Percentiles rank a stretch among this genome's conserved stretches.
These are phyloP conservation scores for Neocatenulostroma microsporum DNA, from an alignment of 2,329 filamentous ascomycete genomes.

Conservation along the genomic window DNA sequence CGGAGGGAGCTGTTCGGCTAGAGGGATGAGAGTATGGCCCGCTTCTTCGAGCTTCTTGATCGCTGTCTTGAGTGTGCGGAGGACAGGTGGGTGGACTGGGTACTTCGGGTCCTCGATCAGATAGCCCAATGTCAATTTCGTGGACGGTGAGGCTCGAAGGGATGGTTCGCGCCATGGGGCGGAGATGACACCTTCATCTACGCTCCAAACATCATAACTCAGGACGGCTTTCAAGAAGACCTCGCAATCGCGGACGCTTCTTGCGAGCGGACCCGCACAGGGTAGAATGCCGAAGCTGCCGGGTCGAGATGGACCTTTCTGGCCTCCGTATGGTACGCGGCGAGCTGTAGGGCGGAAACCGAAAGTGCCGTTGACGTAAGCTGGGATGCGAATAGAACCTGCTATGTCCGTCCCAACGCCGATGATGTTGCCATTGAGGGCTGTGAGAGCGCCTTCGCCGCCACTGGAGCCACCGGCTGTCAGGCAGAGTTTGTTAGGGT, in stretches of 20 bases:
- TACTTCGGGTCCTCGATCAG: slow-evolving; percentile 41
- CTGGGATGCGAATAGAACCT: slow-evolving; percentile 66
- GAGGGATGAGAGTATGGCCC: slow-evolving; percentile 40
- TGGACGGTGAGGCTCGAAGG: slow-evolving; percentile 12
- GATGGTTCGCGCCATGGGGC: slow-evolving; percentile 40
- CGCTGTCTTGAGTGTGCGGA: slow-evolving; percentile 38
- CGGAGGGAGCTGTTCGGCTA: slow-evolving; percentile 22
- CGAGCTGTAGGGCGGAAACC: slow-evolving; percentile 19
- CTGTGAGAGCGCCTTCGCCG: slow-evolving; percentile 55
- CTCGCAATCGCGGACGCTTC: slow-evolving; percentile 18
- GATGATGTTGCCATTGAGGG: slow-evolving; percentile 50
- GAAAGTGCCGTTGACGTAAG: slow-evolving; percentile 56
- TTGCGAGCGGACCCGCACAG: slow-evolving; percentile 24
- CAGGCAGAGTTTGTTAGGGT: slow-evolving; percentile 54
- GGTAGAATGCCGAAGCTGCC: slow-evolving; percentile 37
- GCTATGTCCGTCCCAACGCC: slow-evolving; percentile 58
- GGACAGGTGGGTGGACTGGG: slow-evolving; percentile 46
- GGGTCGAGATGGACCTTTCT: slow-evolving; percentile 33
- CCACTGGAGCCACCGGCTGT: slow-evolving; percentile 59
- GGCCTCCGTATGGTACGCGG: slow-evolving; percentile 26
- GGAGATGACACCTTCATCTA: slow-evolving; percentile 28
- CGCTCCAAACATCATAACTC: slow-evolving; percentile 16
- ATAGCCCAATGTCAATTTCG: slow-evolving; percentile 42
- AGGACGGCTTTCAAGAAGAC: slow-evolving; percentile 20
- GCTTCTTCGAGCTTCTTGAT: slow-evolving; percentile 32